These are phyloP conservation scores for Colletotrichum agaves DNA, from an alignment of 2,329 filamentous ascomycete species.

Conservation along the genomic window DNA sequence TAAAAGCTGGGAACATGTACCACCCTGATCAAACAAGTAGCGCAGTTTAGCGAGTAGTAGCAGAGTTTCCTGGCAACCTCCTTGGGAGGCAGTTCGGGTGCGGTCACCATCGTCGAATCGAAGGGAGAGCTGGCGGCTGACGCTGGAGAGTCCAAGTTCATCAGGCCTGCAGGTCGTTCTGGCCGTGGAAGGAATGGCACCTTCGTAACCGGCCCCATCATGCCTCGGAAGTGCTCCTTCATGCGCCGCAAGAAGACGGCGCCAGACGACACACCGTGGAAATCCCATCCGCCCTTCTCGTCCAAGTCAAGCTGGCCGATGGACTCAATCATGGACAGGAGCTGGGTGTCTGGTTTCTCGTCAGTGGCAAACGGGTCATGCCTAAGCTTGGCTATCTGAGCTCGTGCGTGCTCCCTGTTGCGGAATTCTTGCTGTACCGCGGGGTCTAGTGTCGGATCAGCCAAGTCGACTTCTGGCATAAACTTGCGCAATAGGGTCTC, in stretches of 20 bases:
- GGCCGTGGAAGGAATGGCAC: conserved; percentile 67
- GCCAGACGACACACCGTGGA: conserved; percentile 92
- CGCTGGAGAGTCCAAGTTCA: conserved; percentile 76
- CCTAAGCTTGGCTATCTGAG: conserved; percentile 55
- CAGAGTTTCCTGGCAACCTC: conserved; percentile 64
- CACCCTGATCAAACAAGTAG: conserved; percentile 71
- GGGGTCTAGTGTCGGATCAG: conserved; percentile 85
- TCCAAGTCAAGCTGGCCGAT: conserved; percentile 92
- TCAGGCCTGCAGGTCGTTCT: conserved; percentile 59
- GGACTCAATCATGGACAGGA: conserved; percentile 95
- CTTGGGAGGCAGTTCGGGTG: conserved; percentile 76
- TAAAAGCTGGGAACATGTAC: conserved; percentile 87
- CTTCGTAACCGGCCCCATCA: conserved; percentile 73
- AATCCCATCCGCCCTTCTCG: conserved; percentile 93
- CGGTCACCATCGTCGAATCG: conserved; percentile 62
- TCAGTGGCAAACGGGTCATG: conserved; percentile 45
- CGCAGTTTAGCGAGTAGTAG: conserved; percentile 66
- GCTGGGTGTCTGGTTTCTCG: conserved; percentile 73
- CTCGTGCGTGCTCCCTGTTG: conserved; percentile 63
- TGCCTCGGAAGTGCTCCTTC: conserved; percentile 85
- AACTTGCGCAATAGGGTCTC: conserved; percentile 83
- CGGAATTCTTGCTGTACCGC: conserved; percentile 76
- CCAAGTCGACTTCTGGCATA: conserved; percentile 84
- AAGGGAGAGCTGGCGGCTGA: conserved; percentile 70
- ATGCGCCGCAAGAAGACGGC: conserved; percentile 88